Evolutionary conservation across 345 rosid genomes (phyloP).

Genomic region (Corymbia maculata): DNA sequence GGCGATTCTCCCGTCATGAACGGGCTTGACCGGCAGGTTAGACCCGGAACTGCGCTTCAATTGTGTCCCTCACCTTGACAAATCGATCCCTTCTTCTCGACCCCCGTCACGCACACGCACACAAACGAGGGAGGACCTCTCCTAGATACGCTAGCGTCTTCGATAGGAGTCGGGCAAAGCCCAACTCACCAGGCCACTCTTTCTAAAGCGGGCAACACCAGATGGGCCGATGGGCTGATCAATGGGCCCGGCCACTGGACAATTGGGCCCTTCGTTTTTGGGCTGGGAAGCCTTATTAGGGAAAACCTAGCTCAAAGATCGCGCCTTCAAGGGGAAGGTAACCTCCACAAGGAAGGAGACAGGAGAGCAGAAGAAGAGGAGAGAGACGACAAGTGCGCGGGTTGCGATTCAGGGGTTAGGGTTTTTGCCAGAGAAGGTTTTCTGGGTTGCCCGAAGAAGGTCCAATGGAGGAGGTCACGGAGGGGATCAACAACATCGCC

Average conservation of each 20-base stretch:
- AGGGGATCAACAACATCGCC: slow-evolving; percentile 11
- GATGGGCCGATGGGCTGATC: background rate
- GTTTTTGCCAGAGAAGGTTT: background rate
- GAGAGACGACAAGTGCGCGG: background rate
- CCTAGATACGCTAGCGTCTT: background rate
- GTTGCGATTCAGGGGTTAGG: background rate
- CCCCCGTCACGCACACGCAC: background rate
- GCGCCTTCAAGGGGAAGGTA: background rate
- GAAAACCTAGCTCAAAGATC: background rate
- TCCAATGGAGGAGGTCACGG: slow-evolving; percentile 10
- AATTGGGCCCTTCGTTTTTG: background rate
- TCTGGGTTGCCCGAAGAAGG: background rate
- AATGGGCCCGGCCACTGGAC: background rate
- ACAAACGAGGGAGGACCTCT: background rate
- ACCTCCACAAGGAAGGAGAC: background rate
- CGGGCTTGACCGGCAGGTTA: background rate
- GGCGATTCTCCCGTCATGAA: background rate
- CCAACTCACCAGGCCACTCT: background rate
- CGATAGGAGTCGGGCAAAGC: background rate
- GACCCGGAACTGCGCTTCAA: background rate
- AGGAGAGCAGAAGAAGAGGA: background rate
- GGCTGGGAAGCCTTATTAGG: background rate
- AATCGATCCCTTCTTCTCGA: background rate
- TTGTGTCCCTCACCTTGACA: background rate
- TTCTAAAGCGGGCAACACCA: background rate